These are phyloP conservation scores for Yamadazyma nakazawae DNA, from an alignment of 805 yeast genomes.

Conservation along the genomic window DNA sequence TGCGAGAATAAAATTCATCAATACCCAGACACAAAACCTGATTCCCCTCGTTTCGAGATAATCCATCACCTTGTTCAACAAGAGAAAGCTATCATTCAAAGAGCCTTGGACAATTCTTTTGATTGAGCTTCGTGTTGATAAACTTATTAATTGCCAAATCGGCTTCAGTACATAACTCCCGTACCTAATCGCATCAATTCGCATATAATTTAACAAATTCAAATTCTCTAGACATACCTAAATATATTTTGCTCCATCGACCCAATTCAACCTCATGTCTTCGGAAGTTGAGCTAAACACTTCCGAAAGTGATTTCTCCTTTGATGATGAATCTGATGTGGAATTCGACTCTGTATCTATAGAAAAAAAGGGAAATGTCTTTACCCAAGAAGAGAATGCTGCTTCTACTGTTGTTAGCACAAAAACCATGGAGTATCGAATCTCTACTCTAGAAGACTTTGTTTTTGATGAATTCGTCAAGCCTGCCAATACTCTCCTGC, in stretches of 20 bases:
- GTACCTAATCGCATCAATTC: slow-evolving; percentile 2
- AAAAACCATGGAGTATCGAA: slow-evolving; percentile 5
- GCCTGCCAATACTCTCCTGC: not conserved
- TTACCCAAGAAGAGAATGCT: not conserved
- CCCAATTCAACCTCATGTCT: not conserved
- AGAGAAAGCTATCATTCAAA: slow-evolving; percentile 26
- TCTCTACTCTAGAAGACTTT: slow-evolving; percentile 5
- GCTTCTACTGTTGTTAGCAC: not conserved
- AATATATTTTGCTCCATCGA: not conserved
- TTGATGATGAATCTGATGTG: slow-evolving; percentile 15
- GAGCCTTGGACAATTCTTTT: slow-evolving; percentile 2
- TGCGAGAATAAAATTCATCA: slow-evolving; percentile 1
- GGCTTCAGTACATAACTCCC: not conserved
- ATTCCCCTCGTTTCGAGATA: not conserved
- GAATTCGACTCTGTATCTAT: not conserved
- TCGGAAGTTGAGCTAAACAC: not conserved
- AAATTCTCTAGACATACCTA: too few relatives aligned
- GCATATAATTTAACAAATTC: not conserved
- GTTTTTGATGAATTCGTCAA: slow-evolving; percentile 3
- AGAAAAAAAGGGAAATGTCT: not conserved
- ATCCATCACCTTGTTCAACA: slow-evolving; percentile 20
- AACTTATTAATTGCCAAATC: not conserved
- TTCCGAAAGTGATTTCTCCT: slow-evolving; percentile 11
- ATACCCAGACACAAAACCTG: not conserved
- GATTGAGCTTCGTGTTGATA: not conserved